Percentiles rank a stretch among this genome's conserved stretches.
Conservation (phyloP, 805 yeast genomes). For the Phaffomyces antillensis region DNA sequence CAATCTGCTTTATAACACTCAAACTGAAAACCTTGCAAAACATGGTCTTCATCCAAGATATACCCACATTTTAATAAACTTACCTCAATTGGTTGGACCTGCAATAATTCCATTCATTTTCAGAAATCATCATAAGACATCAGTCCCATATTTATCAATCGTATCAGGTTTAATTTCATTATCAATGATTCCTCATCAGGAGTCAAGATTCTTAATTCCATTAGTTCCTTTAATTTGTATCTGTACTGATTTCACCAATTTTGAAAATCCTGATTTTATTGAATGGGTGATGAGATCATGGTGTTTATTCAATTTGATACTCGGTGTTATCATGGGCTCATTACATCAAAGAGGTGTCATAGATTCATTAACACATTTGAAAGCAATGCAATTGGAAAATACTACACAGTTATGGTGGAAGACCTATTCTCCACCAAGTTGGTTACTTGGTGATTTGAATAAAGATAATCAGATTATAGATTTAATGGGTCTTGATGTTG, state of each 20-base stretch:
- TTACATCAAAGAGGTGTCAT: conserved; percentile 89
- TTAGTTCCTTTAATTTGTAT: conserved; percentile 62
- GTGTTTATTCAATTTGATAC: conserved; percentile 54
- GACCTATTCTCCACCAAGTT: conserved; percentile 88
- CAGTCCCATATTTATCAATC: conserved; percentile 54
- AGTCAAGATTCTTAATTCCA: conserved; percentile 80
- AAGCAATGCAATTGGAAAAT: conserved; percentile 22
- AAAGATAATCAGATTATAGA: conserved; percentile 28
- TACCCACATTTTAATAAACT: conserved; percentile 65
- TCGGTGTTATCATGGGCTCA: conserved; percentile 67
- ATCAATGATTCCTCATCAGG: conserved; percentile 86
- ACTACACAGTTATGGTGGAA: conserved; percentile 76
- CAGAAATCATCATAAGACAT: conserved; percentile 25
- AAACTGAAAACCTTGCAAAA: conserved; percentile 46
- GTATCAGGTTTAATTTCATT: conserved; percentile 55
- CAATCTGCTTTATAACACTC: conserved; percentile 65
- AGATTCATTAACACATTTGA: conserved; percentile 46
- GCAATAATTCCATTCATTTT: conserved; percentile 38
- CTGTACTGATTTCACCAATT: conserved; percentile 41
- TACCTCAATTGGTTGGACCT: conserved; percentile 85
- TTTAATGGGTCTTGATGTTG: conserved; percentile 37
- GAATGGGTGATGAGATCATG: conserved; percentile 33
- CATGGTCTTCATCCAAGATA: conserved; percentile 84
- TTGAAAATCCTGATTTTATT: conserved; percentile 11
- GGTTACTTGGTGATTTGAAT: conserved; percentile 45